Conservation (phyloP, 1,284 basidiomycete genomes). For the Marasmius oreades region DNA sequence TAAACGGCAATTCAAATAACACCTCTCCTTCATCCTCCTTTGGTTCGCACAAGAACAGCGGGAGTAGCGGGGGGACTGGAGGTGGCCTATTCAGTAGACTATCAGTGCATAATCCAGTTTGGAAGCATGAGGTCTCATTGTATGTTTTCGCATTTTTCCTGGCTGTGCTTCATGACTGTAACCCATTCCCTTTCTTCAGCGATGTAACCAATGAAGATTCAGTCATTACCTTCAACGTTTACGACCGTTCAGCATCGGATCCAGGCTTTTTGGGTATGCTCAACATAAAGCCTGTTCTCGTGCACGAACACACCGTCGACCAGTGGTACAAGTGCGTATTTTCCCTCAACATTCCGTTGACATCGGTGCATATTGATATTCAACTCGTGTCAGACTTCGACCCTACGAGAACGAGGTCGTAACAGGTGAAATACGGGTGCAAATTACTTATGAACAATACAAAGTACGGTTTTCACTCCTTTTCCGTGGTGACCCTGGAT, state of each 20-base stretch:
- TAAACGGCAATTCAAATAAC: constrained; percentile 23
- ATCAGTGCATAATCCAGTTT: constrained; percentile 87
- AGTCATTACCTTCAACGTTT: constrained; percentile 87
- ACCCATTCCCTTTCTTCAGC: constrained; percentile 40
- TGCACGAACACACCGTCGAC: constrained; percentile 93
- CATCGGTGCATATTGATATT: constrained; percentile 1
- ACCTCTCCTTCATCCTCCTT: constrained; percentile 35
- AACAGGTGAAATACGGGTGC: constrained; percentile 91
- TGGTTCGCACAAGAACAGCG: constrained; percentile 26
- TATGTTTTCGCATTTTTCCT: constrained; percentile 41
- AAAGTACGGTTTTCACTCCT: constrained; percentile 55
- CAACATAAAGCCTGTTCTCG: constrained; percentile 86
- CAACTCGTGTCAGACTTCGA: constrained; percentile 51
- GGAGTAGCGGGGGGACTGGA: not conserved
- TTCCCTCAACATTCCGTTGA: not conserved
- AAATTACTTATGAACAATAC: constrained; percentile 90
- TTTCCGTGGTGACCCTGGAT: constrained; percentile 3
- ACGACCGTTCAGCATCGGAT: constrained; percentile 81
- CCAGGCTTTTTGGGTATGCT: constrained; percentile 91
- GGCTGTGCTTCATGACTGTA: constrained; percentile 17
- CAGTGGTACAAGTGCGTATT: constrained; percentile 89
- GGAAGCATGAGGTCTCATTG: constrained; percentile 99
- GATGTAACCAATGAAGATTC: constrained; percentile 93
- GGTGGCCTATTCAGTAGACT: constrained; percentile 56
- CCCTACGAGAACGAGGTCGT: constrained; percentile 71